Conservation (phyloP, 2,329 filamentous ascomycete genomes). For the Ceratocystis colombiana region DNA sequence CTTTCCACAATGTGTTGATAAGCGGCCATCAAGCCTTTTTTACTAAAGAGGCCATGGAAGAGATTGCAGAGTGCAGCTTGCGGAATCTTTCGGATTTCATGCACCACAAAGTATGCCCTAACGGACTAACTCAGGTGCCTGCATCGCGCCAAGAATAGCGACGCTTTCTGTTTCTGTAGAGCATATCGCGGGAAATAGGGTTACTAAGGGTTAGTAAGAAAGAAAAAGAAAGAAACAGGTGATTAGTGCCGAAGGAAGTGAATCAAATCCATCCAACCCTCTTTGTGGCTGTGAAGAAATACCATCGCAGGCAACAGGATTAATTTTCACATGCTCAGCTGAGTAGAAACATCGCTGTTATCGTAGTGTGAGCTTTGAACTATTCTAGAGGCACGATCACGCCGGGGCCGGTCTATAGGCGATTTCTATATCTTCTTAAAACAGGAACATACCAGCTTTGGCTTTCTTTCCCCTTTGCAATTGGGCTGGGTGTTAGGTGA, state of each 20-base stretch:
- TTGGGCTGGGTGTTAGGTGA: not conserved
- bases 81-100: constrained; percentile 44
- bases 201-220: not conserved
- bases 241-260: not conserved
- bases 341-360: too few relatives aligned
- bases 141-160: not conserved
- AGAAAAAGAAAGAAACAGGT: not conserved
- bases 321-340: constrained; percentile 4
- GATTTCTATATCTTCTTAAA: not conserved
- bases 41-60: constrained; percentile 52
- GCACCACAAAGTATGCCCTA: constrained; percentile 32
- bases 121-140: constrained; percentile 32
- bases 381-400: too few relatives aligned
- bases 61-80: constrained; percentile 53
- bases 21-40: constrained; percentile 63
- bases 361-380: too few relatives aligned
- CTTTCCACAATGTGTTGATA: constrained; percentile 57
- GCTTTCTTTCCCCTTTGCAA: not conserved
- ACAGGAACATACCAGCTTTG: not conserved
- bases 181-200: not conserved
- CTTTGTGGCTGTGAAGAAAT: not conserved
- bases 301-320: not conserved
- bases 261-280: not conserved
- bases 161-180: not conserved
- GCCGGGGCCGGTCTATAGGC: not conserved